These are phyloP conservation scores for Rosellinia necatrix DNA, from an alignment of 2,329 filamentous ascomycete species.

Conservation along the genomic window DNA sequence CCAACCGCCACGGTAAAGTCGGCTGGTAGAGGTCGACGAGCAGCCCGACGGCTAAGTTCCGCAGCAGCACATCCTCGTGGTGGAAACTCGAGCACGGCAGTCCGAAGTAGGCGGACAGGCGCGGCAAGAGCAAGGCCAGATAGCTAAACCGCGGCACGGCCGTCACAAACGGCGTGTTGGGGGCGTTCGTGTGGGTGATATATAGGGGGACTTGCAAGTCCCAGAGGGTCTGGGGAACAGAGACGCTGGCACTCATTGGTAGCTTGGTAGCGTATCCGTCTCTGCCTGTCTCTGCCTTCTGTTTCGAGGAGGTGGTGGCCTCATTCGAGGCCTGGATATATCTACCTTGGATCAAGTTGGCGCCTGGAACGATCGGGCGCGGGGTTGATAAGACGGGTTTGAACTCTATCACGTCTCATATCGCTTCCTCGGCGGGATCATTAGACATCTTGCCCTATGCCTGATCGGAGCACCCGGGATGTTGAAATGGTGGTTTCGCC, in stretches of 20 bases:
- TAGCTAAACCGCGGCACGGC: constrained; percentile 64
- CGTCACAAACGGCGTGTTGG: constrained; percentile 56
- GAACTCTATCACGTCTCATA: too few relatives aligned
- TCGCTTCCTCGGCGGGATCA: constrained; percentile 7
- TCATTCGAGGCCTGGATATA: neutral
- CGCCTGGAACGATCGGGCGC: neutral
- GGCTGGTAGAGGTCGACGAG: constrained; percentile 63
- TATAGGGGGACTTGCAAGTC: constrained; percentile 57
- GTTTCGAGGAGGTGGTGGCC: neutral
- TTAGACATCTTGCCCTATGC: constrained; percentile 22
- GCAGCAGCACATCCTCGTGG: constrained; percentile 46
- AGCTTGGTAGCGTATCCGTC: neutral
- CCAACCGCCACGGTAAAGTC: constrained; percentile 58
- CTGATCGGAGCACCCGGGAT: neutral
- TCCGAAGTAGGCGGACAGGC: constrained; percentile 58
- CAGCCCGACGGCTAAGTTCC: constrained; percentile 41
- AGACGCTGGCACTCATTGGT: constrained; percentile 23
- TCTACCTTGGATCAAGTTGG: neutral
- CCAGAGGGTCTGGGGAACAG: constrained; percentile 57
- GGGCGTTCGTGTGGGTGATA: constrained; percentile 56
- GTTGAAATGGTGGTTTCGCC: neutral
- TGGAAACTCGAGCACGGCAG: constrained; percentile 62
- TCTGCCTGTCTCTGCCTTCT: neutral
- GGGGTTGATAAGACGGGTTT: constrained; percentile 3
- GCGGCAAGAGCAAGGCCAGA: constrained; percentile 60